phyloP scores from a whole-genome alignment of 2,329 filamentous ascomycete genomes.

The Ophiostoma sp. region DNA sequence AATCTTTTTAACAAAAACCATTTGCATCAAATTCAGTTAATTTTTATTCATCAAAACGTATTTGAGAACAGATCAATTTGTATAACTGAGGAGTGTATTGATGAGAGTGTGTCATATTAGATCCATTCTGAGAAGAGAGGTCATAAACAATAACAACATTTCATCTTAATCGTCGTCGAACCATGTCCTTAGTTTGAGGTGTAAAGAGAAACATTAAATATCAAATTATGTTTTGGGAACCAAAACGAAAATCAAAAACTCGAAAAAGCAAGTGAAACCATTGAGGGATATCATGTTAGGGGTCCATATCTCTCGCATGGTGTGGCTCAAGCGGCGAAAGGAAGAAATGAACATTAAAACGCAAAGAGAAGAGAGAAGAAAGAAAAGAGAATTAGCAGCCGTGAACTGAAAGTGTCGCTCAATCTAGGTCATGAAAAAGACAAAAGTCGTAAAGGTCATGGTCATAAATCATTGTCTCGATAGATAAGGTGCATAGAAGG shows the following conservation, averaged over 20 bases:
- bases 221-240: neutral
- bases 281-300: neutral
- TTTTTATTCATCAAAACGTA: neutral
- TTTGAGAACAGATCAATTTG: neutral
- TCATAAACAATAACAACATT: neutral
- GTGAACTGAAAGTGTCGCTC: neutral
- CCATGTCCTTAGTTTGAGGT: neutral
- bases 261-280: neutral
- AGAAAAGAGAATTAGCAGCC: neutral
- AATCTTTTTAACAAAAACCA: neutral
- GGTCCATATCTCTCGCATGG: constrained; percentile 1
- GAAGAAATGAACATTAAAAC: neutral
- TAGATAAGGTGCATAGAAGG: neutral
- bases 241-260: neutral
- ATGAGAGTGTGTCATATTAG: neutral
- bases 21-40: neutral
- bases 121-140: neutral
- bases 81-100: neutral
- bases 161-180: neutral
- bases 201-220: neutral
- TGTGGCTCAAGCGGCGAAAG: neutral
- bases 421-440: neutral
- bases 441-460: neutral
- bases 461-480: neutral
- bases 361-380: neutral